Percentiles rank a stretch among this genome's conserved stretches.
Conservation (phyloP, 345 rosid genomes). For the Gossypium australe region DNA sequence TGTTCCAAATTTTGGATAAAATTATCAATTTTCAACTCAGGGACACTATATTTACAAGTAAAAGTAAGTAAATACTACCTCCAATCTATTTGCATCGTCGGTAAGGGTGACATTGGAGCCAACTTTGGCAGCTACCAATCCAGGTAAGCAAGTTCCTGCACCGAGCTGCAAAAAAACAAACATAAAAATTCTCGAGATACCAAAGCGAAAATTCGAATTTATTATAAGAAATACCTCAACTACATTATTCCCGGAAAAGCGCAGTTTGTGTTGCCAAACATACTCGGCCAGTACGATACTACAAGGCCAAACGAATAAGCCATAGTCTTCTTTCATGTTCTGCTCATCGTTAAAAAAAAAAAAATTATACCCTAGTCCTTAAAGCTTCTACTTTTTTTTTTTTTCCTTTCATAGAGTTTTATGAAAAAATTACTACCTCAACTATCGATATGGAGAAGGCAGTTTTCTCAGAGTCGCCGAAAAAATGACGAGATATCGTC, state of each 20-base stretch:
- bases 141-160: slow-evolving; percentile 76
- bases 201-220: not conserved
- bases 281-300: slow-evolving; percentile 82
- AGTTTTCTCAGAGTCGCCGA: slow-evolving; percentile 35
- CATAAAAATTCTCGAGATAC: not conserved
- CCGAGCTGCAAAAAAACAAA: slow-evolving; percentile 48
- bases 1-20: not conserved
- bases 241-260: slow-evolving; percentile 46
- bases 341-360: slow-evolving; percentile 11
- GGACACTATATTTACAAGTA: not conserved
- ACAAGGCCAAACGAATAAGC: slow-evolving; percentile 86
- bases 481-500: slow-evolving; percentile 50
- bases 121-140: slow-evolving; percentile 74
- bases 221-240: slow-evolving; percentile 47
- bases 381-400: not conserved
- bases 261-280: slow-evolving; percentile 77
- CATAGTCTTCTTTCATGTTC: slow-evolving; percentile 89
- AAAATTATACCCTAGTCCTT: not conserved
- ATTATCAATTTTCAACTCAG: not conserved
- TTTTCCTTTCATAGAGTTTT: not conserved
- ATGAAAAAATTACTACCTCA: slow-evolving; percentile 41
- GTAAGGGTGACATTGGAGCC: slow-evolving; percentile 71
- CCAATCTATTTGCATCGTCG: slow-evolving; percentile 51
- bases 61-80: slow-evolving; percentile 33
- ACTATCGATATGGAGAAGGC: slow-evolving; percentile 53